Conservation (phyloP, 306 rosid species). For the Parietaria judaica region DNA sequence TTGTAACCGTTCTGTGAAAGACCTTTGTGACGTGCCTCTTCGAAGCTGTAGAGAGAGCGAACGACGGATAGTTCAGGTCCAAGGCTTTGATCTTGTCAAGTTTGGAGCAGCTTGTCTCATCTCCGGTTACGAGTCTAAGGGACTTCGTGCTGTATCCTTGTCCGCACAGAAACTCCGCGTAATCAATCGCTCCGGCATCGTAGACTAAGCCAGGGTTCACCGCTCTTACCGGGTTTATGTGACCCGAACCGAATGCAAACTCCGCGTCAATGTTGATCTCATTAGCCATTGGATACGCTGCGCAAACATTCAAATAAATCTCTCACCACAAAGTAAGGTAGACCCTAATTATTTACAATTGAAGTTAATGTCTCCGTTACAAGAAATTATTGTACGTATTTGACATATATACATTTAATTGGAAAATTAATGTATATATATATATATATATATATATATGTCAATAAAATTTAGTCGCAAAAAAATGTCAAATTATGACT, state of each 20-base stretch:
- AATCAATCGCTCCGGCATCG: conserved; percentile 9
- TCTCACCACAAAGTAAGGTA: too few species aligned
- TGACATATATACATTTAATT: too few species aligned
- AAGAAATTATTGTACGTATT: too few species aligned
- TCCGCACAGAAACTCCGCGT: conserved; percentile 14
- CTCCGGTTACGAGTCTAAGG: conserved; percentile 3
- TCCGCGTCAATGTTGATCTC: conserved; percentile 1
- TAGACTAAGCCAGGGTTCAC: conserved; percentile 15
- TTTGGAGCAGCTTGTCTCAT: background rate
- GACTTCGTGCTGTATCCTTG: background rate
- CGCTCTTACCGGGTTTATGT: conserved; percentile 20
- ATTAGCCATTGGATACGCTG: background rate
- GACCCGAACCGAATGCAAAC: conserved; percentile 22
- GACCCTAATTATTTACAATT: too few species aligned
- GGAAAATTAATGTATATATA: too few species aligned
- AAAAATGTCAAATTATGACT: too few species aligned
- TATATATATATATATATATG: too few species aligned
- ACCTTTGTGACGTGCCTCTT: background rate
- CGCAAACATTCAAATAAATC: too few species aligned
- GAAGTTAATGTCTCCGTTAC: too few species aligned
- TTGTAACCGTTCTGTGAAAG: conserved; percentile 19
- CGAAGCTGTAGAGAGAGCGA: background rate
- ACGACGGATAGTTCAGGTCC: conserved; percentile 17
- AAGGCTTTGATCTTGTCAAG: background rate
- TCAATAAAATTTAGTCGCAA: too few species aligned